Evolutionary conservation across 192 early-diverging fungal genomes (phyloP), one percentile per base, ranked within the genome.

Genomic region (Coemansia sp.): DNA sequence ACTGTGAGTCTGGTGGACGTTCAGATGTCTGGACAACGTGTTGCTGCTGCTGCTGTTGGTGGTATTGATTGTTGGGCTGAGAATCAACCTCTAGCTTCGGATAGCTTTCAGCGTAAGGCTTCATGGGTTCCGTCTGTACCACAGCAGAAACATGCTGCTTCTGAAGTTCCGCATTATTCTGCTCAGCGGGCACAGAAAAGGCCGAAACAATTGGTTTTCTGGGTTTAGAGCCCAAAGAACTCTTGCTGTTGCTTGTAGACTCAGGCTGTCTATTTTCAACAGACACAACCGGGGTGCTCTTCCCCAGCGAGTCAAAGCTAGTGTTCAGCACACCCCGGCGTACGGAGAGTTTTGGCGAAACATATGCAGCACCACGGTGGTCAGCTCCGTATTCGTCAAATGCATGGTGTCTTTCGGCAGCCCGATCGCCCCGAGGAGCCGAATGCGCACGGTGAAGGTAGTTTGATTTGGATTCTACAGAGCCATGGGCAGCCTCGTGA

Each of bases 271-370:
- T 12, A 17, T 40, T 14, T 19, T 32, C 16, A 37, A n/a, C 16
- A 38, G 12, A n/a, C 37, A 19, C 45, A 7, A 32, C 48, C 0
- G 69, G 55, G 14, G 68, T 73, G 49, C 45, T 61, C 14, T 61
- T 68, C 6, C 70, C 45, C 22, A 80, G 54, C 40, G 57, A 62
- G 8, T 80, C 72, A 69, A 75, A 80, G 49, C 69, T 76, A 32
- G 55, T 69, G 14, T 72, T 73, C 13, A 38, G 17, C 16, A 38
- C 45, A 12, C 39, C 50, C 7, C 70, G 57, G n/a, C 78, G 71
- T 42, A 67, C 66, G 9, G 73, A 69, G 38, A 68, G 58, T n/a
- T 49, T 71, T 13, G 78, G 78, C 59, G 78, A 81, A 14, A 43
- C 40, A 45, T 64, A 65, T 6, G 49, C 69, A 12, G 63, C 20